Evolutionary conservation across 2,329 filamentous ascomycete species (phyloP), one percentile per base, ranked within the genome.

Genomic region (Ophiostoma angusticollis): DNA sequence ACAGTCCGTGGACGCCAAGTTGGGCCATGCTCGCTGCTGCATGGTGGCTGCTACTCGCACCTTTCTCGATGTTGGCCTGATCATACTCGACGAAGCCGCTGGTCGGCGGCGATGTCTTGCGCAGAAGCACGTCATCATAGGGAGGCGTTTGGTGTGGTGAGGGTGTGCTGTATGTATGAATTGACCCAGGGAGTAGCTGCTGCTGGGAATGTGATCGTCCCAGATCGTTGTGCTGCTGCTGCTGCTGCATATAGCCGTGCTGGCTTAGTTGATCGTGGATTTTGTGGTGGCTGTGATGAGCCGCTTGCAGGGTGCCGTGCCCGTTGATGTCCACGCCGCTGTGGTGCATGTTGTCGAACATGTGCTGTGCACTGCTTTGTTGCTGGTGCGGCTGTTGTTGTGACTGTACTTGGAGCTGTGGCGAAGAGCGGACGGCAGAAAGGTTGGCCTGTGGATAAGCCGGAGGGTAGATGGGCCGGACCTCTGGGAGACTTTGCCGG

Each of bases 401-500:
- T 9, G 16, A 32, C 13, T 40, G 38, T 8, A 24, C 39, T 13
- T 51, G 46, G 3, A 50, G 36, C 5, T 56, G 54, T 2, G 62
- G 54, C 1, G 67, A 65, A 14, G 67, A 61, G 2, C 67, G 60
- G 16, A 68, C 49, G 6, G 67, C 62, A 2, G 69, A 69, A 0
- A 64, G 58, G 31, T 61, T 64, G 0, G 65, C 60, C 40, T 72
- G 68, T 2, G 67, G 63, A 37, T 70, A 67, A 1, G 64, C 54
- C 0, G 68, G 58, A 0, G 68, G 63, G 35, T 65, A 69, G 50
- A 72, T 67, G 19, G 58, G 54, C 2, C 59, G 52, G 3, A 60
- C 47, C 27, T 72, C 71, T 0, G 69, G 69, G 0, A 72, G 54
- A 41, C 65, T 72, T 45, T 70, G 68, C 3, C 72, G 63, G 41